Evolutionary conservation across 106 monocot species (phyloP).

Genomic region (Allium cepa): DNA sequence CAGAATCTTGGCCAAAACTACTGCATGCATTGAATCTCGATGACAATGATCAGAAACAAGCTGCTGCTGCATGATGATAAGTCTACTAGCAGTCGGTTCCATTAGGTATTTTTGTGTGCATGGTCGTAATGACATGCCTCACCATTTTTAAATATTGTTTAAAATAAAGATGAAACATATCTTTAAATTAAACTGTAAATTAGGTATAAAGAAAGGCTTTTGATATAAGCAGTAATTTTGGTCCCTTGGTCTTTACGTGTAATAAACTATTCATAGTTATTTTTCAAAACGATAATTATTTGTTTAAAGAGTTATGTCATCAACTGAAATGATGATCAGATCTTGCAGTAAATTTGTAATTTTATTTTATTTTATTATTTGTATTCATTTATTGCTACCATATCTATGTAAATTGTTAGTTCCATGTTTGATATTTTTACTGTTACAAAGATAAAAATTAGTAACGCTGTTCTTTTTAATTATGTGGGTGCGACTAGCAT

Average conservation of each 20-base stretch:
- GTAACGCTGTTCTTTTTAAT: too few relatives aligned
- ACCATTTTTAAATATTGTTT: conserved; percentile 1
- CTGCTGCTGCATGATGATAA: conserved; percentile 3
- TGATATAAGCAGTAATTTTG: not conserved
- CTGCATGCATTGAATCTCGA: conserved; percentile 6
- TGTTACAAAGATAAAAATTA: too few relatives aligned
- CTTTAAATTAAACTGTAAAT: not conserved
- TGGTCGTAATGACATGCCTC: conserved; percentile 3
- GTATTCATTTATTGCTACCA: too few relatives aligned
- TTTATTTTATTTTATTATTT: too few relatives aligned
- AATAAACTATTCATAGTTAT: too few relatives aligned
- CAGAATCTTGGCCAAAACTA: conserved; percentile 12
- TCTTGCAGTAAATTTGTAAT: too few relatives aligned
- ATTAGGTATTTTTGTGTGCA: not conserved
- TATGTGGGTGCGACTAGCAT: too few relatives aligned
- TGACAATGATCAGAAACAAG: not conserved
- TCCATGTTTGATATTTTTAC: too few relatives aligned
- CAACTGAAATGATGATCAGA: too few relatives aligned
- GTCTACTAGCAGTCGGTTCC: not conserved
- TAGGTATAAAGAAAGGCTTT: not conserved
- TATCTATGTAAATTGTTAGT: too few relatives aligned
- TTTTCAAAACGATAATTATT: too few relatives aligned
- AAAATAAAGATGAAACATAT: not conserved
- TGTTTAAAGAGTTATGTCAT: too few relatives aligned
- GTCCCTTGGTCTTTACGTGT: not conserved